Evolutionary conservation across 208 protist species (phyloP).

Genomic region (Acanthamoeba lenticulata): DNA sequence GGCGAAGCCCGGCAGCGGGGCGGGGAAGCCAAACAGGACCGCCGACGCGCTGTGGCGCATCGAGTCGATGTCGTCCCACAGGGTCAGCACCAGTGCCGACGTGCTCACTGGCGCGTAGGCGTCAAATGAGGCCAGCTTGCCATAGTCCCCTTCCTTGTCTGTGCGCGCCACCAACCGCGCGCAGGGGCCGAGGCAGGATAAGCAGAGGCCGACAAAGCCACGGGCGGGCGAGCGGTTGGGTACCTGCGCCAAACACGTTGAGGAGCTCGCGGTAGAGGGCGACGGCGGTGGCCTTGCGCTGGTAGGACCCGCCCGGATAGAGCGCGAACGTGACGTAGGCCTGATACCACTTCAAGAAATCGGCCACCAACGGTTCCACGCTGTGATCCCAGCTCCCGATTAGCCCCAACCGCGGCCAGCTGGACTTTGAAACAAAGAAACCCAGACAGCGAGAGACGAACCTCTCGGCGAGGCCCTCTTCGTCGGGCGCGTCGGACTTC

Average conservation of each 20-base stretch:
- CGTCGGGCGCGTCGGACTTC: no score
- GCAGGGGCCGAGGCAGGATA: no score
- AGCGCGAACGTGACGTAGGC: background rate
- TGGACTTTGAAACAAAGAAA: no score
- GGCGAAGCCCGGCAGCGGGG: background rate
- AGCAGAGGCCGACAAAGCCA: no score
- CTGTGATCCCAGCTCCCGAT: no score
- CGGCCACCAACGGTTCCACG: background rate
- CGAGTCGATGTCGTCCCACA: slow-evolving; percentile 52
- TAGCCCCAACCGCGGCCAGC: no score
- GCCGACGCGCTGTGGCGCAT: background rate
- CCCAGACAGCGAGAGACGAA: no score
- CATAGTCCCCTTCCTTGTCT: background rate
- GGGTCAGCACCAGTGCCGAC: background rate
- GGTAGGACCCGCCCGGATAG: background rate
- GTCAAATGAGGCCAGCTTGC: background rate
- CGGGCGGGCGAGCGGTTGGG: no score
- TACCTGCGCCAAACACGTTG: slow-evolving; percentile 17
- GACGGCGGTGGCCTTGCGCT: slow-evolving; percentile 31
- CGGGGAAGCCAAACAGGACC: background rate
- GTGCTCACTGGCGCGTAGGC: background rate
- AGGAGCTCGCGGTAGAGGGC: slow-evolving; percentile 23
- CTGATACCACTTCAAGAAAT: slow-evolving; percentile 30
- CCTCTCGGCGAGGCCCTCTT: no score
- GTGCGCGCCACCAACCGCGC: no score